Base-by-base conservation (phyloP, 257 asterid species). In the Jacaranda copaia region DNA sequence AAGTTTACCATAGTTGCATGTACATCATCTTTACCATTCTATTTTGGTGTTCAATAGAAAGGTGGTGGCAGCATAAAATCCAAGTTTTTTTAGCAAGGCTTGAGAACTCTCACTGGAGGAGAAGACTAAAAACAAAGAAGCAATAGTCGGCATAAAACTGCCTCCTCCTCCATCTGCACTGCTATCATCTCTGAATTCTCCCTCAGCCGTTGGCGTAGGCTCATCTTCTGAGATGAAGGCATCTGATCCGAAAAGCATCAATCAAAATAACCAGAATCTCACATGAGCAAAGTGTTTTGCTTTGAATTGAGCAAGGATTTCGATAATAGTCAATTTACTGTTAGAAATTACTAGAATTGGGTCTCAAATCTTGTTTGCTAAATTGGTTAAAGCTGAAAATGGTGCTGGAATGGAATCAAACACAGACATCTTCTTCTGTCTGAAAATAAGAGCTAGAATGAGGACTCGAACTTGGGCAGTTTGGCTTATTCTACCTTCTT, bases 21-120 rank as follows among this genome's bases (percentile, higher is more conserved):
- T n/a, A 62, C 64, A 57, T 51, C 77, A 4, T 65, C 58, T 77
- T 43, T 36, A 14, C 36, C 15, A 11, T 53, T 71, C 43, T 48
- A 25, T 38, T 72, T 6, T 61, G 35, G 57, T 74, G 80, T n/a
- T 45, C 75, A 56, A 49, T 88, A 91, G 97, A 93, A 86, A 79
- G 82, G 92, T 64, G 80, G 86, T 18, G 85, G 92, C 66, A 68
- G 85, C 79, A 72, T 79, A 68, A 82, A 84, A 80, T 92, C 99
- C 79, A 91, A 90, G 89, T 89, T 96, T 73, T 90, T 96, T 3
- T 97, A 95, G 84, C 99, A 89, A 82, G 92, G 97, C 8, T 53
- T 96, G 77, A 89, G 78, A 73, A 84, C 88, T 80, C 96, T 89
- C 93, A 0, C 69, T 87, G 81, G 98, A 90, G n/a, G n/a, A n/a